A percentile compares a stretch with the other conserved stretches of the same genome.
Conservation (phyloP, 148 eudicot species). For the Dysphania ambrosioides region DNA sequence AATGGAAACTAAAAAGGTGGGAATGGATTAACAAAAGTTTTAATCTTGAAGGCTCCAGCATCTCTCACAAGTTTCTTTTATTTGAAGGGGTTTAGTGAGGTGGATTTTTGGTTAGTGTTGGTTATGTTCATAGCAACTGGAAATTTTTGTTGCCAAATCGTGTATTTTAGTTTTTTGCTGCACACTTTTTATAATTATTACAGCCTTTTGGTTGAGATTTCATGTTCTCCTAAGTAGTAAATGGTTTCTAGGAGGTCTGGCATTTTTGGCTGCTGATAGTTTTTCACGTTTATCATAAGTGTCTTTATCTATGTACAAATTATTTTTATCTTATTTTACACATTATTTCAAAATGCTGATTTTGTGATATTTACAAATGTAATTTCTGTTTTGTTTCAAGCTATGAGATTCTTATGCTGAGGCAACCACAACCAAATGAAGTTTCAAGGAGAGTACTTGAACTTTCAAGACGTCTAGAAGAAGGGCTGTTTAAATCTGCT, state of each 20-base stretch:
- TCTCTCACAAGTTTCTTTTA: too few species aligned
- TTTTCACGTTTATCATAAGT: background rate
- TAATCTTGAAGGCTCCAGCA: too few species aligned
- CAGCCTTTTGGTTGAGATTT: background rate
- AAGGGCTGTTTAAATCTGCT: slow-evolving; percentile 58
- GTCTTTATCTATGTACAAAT: background rate
- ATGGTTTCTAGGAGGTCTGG: background rate
- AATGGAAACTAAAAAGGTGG: too few species aligned
- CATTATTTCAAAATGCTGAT: background rate
- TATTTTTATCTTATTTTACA: background rate
- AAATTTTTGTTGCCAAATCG: too few species aligned
- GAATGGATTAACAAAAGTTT: too few species aligned
- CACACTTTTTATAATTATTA: too few species aligned
- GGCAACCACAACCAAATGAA: slow-evolving; percentile 47
- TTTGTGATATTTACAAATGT: background rate
- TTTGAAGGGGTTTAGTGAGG: too few species aligned
- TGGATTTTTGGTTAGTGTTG: too few species aligned
- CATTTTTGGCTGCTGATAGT: background rate
- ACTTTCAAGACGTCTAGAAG: slow-evolving; percentile 75
- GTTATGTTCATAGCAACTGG: too few species aligned
- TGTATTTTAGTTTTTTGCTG: too few species aligned
- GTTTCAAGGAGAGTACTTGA: slow-evolving; percentile 45
- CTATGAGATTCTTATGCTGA: slow-evolving; percentile 45
- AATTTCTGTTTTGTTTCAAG: slow-evolving; percentile 40
- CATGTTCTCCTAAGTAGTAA: background rate